Percentiles rank a stretch among this genome's conserved stretches.
Evolutionary conservation across 176 grass and related monocot species (phyloP).

Genomic region (Tillandsia leiboldiana): DNA sequence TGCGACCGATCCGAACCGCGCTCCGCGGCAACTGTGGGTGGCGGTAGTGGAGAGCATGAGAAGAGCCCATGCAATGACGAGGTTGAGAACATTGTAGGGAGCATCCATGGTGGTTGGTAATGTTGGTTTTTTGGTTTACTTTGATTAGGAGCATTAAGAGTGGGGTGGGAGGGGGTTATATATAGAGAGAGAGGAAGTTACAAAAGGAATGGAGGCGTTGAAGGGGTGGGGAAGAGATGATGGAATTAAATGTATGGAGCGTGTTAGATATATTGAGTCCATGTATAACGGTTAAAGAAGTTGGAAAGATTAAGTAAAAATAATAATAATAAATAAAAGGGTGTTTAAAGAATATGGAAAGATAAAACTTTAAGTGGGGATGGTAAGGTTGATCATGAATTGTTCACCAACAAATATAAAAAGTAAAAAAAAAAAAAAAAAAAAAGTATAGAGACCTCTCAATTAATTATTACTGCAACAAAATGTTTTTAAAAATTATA

Average conservation of each 20-base stretch:
- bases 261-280: conserved; percentile 3
- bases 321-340: background rate
- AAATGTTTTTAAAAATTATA: no score
- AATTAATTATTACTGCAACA: no score
- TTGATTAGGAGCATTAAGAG: conserved; percentile 3
- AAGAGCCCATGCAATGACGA: background rate
- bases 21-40: background rate
- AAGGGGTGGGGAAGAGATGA: conserved; percentile 44
- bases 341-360: background rate
- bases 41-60: background rate
- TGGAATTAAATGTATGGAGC: conserved; percentile 74
- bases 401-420: conserved; percentile 18
- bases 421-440: background rate
- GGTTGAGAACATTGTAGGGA: no score
- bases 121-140: background rate
- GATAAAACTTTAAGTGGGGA: background rate
- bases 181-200: conserved; percentile 15
- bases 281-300: conserved; percentile 2
- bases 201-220: conserved; percentile 46
- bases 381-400: conserved; percentile 47
- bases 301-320: background rate
- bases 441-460: no score
- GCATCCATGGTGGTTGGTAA: background rate
- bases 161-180: background rate
- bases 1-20: background rate